Percentiles rank a stretch among this genome's conserved stretches.
Conservation (phyloP, 2,329 filamentous ascomycete genomes). For the Orbilia ellipsospora region DNA sequence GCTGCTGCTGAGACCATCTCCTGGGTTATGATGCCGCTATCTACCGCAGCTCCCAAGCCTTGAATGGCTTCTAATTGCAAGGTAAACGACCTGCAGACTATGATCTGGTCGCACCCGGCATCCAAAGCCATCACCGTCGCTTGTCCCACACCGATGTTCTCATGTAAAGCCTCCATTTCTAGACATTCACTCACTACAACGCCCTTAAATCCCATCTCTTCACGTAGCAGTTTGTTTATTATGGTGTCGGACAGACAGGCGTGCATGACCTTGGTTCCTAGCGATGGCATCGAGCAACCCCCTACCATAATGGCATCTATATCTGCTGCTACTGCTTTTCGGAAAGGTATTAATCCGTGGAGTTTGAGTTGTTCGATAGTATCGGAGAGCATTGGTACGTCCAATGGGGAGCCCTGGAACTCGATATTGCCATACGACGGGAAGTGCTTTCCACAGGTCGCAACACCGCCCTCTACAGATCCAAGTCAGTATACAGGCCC, state of each 20-base stretch:
- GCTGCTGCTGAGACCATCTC: slow-evolving; percentile 83
- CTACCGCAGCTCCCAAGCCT: slow-evolving; percentile 86
- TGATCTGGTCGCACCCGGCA: slow-evolving; percentile 92
- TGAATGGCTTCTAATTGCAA: slow-evolving; percentile 66
- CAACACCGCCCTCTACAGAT: slow-evolving; percentile 77
- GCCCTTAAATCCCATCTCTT: slow-evolving; percentile 59
- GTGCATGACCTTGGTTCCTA: slow-evolving; percentile 93
- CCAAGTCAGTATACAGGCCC: slow-evolving; percentile 15
- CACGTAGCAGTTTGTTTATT: slow-evolving; percentile 73
- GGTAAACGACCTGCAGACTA: slow-evolving; percentile 71
- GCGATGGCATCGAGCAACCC: slow-evolving; percentile 89
- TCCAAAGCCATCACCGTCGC: slow-evolving; percentile 98
- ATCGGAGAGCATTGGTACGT: slow-evolving; percentile 95
- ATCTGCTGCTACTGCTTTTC: slow-evolving; percentile 86
- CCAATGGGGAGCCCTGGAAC: slow-evolving; percentile 87
- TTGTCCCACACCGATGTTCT: slow-evolving; percentile 96
- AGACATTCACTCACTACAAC: slow-evolving; percentile 78
- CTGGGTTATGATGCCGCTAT: slow-evolving; percentile 87
- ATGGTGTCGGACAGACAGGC: slow-evolving; percentile 93
- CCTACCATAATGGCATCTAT: slow-evolving; percentile 96
- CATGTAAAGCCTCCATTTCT: slow-evolving; percentile 94
- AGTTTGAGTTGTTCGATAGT: slow-evolving; percentile 90
- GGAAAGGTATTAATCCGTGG: slow-evolving; percentile 90
- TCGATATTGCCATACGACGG: slow-evolving; percentile 95
- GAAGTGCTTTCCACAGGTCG: slow-evolving; percentile 94